Percentiles rank a stretch among this genome's conserved stretches.
Evolutionary conservation across 805 yeast genomes (phyloP).

Genomic region (Candida argentea): DNA sequence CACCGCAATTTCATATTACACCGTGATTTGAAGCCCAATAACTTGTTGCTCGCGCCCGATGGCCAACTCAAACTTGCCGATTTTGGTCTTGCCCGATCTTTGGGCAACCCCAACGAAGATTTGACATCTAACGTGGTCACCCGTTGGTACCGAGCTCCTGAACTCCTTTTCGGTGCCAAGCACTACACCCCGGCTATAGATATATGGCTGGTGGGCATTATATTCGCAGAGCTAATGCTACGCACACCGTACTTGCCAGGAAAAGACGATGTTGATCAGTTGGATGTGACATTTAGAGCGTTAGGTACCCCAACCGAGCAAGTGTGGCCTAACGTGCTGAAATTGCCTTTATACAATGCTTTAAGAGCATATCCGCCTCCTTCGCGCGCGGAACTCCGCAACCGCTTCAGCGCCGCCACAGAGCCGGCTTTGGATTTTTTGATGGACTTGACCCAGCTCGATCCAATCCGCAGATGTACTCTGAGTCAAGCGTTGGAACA

Average conservation of each 20-base stretch:
- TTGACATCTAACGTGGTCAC: conserved; percentile 94
- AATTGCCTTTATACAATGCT: conserved; percentile 67
- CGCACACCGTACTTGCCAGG: conserved; percentile 95
- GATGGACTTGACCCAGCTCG: conserved; percentile 61
- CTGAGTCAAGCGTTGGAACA: conserved; percentile 55
- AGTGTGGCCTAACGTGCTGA: conserved; percentile 83
- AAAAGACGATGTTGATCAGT: conserved; percentile 77
- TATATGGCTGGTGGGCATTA: conserved; percentile 40
- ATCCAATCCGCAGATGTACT: conserved; percentile 65
- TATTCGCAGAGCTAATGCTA: conserved; percentile 92
- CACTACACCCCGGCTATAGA: conserved; percentile 37
- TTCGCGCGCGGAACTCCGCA: conserved; percentile 65
- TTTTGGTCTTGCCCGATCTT: conserved; percentile 88
- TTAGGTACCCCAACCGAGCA: conserved; percentile 92
- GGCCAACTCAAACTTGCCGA: conserved; percentile 93
- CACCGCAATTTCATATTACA: conserved; percentile 87
- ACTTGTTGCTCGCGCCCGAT: conserved; percentile 72
- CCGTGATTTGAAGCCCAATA: conserved; percentile 89
- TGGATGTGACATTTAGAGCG: conserved; percentile 90
- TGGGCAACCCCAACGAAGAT: conserved; percentile 62
- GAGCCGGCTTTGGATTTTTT: conserved; percentile 72
- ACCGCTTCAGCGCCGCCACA: conserved; percentile 83
- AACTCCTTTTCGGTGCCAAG: conserved; percentile 33
- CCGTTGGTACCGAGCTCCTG: conserved; percentile 91
- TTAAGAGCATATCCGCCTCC: conserved; percentile 77